Evolutionary conservation across 805 yeast species (phyloP).

Genomic region (Metschnikowia rubicola): DNA sequence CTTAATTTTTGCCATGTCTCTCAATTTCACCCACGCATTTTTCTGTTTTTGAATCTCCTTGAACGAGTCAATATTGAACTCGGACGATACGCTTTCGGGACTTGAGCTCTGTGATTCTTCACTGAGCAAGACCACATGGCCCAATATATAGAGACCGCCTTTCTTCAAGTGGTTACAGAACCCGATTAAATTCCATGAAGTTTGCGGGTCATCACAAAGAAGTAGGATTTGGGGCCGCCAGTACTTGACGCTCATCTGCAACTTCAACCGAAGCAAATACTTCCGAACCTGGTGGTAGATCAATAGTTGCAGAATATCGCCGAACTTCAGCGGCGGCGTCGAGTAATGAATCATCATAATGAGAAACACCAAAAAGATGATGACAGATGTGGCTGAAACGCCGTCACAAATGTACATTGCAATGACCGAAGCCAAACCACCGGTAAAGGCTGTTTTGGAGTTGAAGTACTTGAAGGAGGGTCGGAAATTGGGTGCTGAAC

Average conservation of each 20-base stretch:
- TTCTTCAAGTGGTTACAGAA: constrained; percentile 94
- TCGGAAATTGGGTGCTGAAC: constrained; percentile 97
- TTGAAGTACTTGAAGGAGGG: constrained; percentile 91
- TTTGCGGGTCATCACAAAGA: constrained; percentile 86
- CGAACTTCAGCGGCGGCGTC: constrained; percentile 96
- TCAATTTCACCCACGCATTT: constrained; percentile 76
- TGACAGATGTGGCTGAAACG: constrained; percentile 73
- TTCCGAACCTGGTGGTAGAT: constrained; percentile 97
- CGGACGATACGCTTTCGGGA: constrained; percentile 15
- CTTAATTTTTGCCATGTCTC: constrained; percentile 76
- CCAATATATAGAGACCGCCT: constrained; percentile 89
- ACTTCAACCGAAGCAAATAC: constrained; percentile 73
- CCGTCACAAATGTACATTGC: constrained; percentile 98
- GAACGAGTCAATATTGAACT: constrained; percentile 43
- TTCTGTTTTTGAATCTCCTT: constrained; percentile 70
- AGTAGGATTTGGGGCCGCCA: constrained; percentile 96
- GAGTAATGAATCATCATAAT: constrained; percentile 81
- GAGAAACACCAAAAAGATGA: constrained; percentile 59
- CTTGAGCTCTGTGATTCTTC: constrained; percentile 14
- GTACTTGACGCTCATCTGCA: constrained; percentile 88
- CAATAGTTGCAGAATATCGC: constrained; percentile 93
- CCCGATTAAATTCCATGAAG: constrained; percentile 85
- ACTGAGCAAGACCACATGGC: constrained; percentile 78
- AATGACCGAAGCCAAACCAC: constrained; percentile 61
- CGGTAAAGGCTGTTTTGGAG: constrained; percentile 75